Conservation (phyloP, 202 grass and related monocot genomes). For the Cymbopogon flexuosus region DNA sequence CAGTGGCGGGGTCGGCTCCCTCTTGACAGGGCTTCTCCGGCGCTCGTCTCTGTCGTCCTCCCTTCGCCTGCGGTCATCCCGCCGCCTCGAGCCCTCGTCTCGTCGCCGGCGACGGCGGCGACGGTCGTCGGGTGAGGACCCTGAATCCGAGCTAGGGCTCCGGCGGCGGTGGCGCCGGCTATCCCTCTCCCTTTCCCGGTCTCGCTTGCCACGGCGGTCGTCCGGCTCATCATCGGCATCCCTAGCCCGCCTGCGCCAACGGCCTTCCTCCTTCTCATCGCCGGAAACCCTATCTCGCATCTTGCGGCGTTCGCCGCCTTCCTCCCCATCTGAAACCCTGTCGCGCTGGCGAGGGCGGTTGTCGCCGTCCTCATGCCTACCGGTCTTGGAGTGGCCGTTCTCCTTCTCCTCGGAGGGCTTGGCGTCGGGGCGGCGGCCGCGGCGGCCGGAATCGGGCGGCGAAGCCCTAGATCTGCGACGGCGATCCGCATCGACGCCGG, state of each 20-base stretch:
- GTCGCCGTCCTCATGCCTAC: background rate
- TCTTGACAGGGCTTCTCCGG: slow-evolving; percentile 23
- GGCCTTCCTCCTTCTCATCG: slow-evolving; percentile 29
- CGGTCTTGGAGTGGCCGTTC: background rate
- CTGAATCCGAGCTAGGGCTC: slow-evolving; percentile 30
- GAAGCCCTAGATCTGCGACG: slow-evolving; percentile 44
- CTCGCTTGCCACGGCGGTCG: slow-evolving; percentile 17
- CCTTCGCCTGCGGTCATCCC: background rate
- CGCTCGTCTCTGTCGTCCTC: slow-evolving; percentile 6
- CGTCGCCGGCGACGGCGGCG: slow-evolving; percentile 29
- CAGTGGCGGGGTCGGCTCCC: slow-evolving; percentile 33
- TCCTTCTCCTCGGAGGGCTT: background rate
- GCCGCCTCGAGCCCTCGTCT: slow-evolving; percentile 24
- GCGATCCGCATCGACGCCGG: slow-evolving; percentile 7
- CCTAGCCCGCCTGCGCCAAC: slow-evolving; percentile 8
- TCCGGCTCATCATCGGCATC: background rate
- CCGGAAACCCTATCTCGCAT: slow-evolving; percentile 31
- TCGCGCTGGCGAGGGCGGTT: background rate
- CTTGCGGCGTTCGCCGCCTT: background rate
- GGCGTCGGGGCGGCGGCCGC: slow-evolving; percentile 4
- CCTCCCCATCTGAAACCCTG: slow-evolving; percentile 7
- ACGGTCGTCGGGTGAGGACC: slow-evolving; percentile 4
- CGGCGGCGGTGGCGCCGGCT: slow-evolving; percentile 25
- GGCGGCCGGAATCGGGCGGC: background rate
- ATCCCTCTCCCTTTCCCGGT: slow-evolving; percentile 8